A percentile compares a stretch with the other conserved stretches of the same genome.
These are phyloP conservation scores for Neocatenulostroma microsporum DNA, from an alignment of 2,329 filamentous ascomycete species.

Conservation along the genomic window DNA sequence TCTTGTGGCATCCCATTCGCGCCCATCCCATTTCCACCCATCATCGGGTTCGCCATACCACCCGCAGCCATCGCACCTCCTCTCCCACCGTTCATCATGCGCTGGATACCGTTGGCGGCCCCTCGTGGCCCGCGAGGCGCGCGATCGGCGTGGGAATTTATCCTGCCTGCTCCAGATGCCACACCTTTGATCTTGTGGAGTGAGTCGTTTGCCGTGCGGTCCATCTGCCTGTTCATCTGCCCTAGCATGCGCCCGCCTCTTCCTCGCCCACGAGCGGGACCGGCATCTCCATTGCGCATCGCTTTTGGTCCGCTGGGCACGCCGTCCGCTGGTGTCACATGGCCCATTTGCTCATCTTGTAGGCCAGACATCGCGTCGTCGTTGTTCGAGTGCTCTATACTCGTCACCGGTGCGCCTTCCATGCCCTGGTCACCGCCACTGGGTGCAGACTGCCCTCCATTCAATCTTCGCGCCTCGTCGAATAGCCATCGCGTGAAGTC, in stretches of 20 bases:
- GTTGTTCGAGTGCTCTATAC: conserved; percentile 4
- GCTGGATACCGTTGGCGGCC: conserved; percentile 36
- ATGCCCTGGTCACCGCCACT: neutral
- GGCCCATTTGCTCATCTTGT: conserved; percentile 67
- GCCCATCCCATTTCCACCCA: conserved; percentile 24
- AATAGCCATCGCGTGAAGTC: conserved; percentile 94
- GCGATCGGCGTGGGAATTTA: conserved; percentile 64
- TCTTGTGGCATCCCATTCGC: conserved; percentile 48
- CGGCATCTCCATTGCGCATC: conserved; percentile 66
- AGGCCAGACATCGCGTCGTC: conserved; percentile 1
- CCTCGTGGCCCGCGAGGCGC: conserved; percentile 58
- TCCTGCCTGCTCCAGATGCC: conserved; percentile 64
- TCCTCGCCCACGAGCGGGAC: conserved; percentile 36
- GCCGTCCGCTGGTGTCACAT: conserved; percentile 37
- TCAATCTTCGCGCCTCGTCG: conserved; percentile 33
- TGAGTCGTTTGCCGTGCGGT: conserved; percentile 56
- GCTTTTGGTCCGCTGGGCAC: conserved; percentile 85
- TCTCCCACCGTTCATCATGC: conserved; percentile 26
- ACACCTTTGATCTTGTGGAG: conserved; percentile 70
- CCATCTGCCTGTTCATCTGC: conserved; percentile 64
- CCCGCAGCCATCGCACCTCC: conserved; percentile 10
- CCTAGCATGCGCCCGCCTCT: conserved; percentile 78
- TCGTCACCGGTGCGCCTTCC: conserved; percentile 11
- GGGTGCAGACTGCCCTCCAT: neutral
- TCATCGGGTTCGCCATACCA: conserved; percentile 17